These are phyloP conservation scores for Mayamaea pseudoterrestris DNA, from an alignment of 108 stramenopile genomes.

Conservation along the genomic window DNA sequence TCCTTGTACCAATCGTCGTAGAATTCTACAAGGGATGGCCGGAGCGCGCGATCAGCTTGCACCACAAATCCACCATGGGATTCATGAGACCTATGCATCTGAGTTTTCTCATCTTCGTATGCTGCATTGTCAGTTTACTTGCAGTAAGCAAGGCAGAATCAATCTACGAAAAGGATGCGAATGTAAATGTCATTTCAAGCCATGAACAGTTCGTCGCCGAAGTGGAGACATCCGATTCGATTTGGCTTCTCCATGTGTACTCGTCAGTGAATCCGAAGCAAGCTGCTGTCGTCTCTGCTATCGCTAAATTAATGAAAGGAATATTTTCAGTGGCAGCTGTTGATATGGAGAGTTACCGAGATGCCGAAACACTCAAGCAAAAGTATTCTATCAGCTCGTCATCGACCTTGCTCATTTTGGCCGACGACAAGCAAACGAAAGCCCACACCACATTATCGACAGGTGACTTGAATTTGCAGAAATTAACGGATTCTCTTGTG, in stretches of 20 bases:
- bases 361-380: not conserved
- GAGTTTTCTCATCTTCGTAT: too few relatives aligned
- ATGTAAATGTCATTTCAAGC: conserved; percentile 1
- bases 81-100: too few relatives aligned
- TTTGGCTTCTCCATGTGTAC: conserved; percentile 14
- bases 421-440: conserved; percentile 5
- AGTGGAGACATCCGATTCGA: conserved; percentile 1
- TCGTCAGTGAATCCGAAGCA: not conserved
- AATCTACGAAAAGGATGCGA: not conserved
- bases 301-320: conserved; percentile 10
- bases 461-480: conserved; percentile 5
- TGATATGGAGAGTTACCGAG: conserved; percentile 8
- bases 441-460: conserved; percentile 1
- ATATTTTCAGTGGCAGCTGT: conserved; percentile 15
- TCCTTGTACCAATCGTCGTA: too few relatives aligned
- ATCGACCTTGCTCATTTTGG: conserved; percentile 6
- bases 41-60: too few relatives aligned
- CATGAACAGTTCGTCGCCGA: conserved; percentile 3
- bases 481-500: conserved; percentile 7
- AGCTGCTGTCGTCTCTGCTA: conserved; percentile 1
- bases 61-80: too few relatives aligned
- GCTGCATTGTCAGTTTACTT: too few relatives aligned
- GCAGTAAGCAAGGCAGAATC: too few relatives aligned
- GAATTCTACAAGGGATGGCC: too few relatives aligned
- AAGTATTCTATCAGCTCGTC: conserved; percentile 2